These are phyloP conservation scores for Cicer pinnatifidum DNA, from an alignment of 306 rosid genomes.

Conservation along the genomic window DNA sequence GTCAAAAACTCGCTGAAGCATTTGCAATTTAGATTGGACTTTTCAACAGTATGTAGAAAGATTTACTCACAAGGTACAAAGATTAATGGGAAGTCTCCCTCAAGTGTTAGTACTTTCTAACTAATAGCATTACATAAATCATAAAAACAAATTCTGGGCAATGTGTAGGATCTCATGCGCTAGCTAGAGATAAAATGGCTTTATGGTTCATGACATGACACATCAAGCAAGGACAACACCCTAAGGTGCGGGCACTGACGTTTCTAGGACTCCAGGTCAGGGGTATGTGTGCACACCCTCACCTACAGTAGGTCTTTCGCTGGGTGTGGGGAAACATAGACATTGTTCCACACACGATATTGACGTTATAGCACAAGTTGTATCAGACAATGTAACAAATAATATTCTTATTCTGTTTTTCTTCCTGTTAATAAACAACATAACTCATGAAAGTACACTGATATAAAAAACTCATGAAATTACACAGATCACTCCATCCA, in stretches of 20 bases:
- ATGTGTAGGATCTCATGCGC: not conserved
- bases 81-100: not conserved
- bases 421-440: not conserved
- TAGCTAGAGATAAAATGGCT: not conserved
- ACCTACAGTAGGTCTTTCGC: too few relatives aligned
- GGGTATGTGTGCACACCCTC: too few relatives aligned
- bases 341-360: not conserved
- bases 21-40: not conserved
- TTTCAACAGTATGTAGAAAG: not conserved
- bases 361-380: not conserved
- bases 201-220: not conserved
- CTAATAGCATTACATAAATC: too few relatives aligned
- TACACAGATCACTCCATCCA: constrained; percentile 29
- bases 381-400: not conserved
- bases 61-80: not conserved
- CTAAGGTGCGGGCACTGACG: not conserved
- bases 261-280: too few relatives aligned
- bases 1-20: not conserved
- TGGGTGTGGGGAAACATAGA: not conserved
- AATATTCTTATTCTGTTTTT: constrained; percentile 13
- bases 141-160: not conserved
- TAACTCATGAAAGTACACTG: not conserved
- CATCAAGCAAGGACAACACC: not conserved
- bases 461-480: too few relatives aligned
- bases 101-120: not conserved